A percentile compares a stretch with the other conserved stretches of the same genome.
Evolutionary conservation across 2,329 filamentous ascomycete genomes (phyloP).

Genomic region (Nigrospora sphaerica): DNA sequence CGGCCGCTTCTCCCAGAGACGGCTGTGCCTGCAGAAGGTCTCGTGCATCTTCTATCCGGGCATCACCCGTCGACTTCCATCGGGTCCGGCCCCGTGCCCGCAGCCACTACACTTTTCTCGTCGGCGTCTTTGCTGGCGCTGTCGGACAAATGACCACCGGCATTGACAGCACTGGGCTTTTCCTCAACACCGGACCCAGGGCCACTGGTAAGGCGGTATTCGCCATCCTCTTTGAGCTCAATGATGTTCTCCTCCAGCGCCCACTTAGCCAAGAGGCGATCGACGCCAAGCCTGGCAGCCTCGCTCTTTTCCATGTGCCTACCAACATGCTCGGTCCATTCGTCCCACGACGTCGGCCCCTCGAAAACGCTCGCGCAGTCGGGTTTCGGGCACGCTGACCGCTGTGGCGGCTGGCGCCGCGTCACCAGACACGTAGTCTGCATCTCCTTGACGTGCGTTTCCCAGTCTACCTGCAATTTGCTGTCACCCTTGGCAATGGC

Average conservation of each 20-base stretch:
- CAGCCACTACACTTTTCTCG: constrained; percentile 24
- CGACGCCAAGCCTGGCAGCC: constrained; percentile 48
- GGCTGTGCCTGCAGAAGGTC: not conserved
- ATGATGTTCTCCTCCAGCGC: constrained; percentile 59
- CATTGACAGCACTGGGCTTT: constrained; percentile 13
- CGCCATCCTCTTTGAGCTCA: constrained; percentile 46
- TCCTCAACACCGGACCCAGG: constrained; percentile 23
- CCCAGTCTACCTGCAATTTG: constrained; percentile 56
- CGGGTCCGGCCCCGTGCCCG: constrained; percentile 24
- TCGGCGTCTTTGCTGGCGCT: constrained; percentile 18
- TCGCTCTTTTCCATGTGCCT: constrained; percentile 77
- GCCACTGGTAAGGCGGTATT: constrained; percentile 46
- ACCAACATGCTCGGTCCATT: constrained; percentile 88
- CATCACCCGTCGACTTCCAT: constrained; percentile 26
- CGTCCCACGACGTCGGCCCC: constrained; percentile 73
- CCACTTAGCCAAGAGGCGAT: constrained; percentile 52
- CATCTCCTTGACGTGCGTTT: constrained; percentile 60
- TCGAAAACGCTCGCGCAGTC: constrained; percentile 68
- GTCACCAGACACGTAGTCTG: constrained; percentile 66
- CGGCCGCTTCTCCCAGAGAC: not conserved
- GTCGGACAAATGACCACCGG: constrained; percentile 19
- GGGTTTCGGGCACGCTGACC: constrained; percentile 61
- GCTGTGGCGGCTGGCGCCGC: constrained; percentile 61
- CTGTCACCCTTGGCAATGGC: constrained; percentile 49
- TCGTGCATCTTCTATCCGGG: not conserved